Evolutionary conservation across 1,139 yeast genomes (phyloP).

Genomic region (Eremothecium cymbalariae): DNA sequence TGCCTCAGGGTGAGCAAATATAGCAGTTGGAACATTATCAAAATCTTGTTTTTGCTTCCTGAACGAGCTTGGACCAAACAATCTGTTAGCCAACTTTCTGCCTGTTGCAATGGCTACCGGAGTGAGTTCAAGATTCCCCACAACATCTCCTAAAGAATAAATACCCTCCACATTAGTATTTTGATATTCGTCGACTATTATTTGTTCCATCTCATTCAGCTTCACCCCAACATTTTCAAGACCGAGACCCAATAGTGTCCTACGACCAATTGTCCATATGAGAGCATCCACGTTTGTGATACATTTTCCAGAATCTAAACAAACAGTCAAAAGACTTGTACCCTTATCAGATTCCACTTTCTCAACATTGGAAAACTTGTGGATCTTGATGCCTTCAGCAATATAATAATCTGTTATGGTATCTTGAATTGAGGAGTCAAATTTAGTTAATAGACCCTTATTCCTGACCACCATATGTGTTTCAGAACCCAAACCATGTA

Average conservation of each 20-base stretch:
- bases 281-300: conserved; percentile 65
- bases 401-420: conserved; percentile 73
- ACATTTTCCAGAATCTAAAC: conserved; percentile 44
- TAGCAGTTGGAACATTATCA: conserved; percentile 77
- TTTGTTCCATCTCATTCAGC: conserved; percentile 47
- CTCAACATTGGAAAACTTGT: conserved; percentile 53
- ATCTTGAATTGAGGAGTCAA: conserved; percentile 73
- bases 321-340: conserved; percentile 56
- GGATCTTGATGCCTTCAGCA: conserved; percentile 71
- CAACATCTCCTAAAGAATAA: conserved; percentile 87
- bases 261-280: conserved; percentile 93
- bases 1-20: conserved; percentile 95
- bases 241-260: conserved; percentile 63
- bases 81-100: conserved; percentile 80
- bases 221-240: conserved; percentile 69
- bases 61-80: conserved; percentile 71
- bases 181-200: conserved; percentile 81
- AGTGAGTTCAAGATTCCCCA: conserved; percentile 84
- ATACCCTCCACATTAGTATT: conserved; percentile 64
- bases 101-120: conserved; percentile 99
- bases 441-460: conserved; percentile 77
- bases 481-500: conserved; percentile 80
- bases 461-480: conserved; percentile 86
- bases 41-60: conserved; percentile 72
- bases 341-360: conserved; percentile 50